Conservation (phyloP, 2,329 filamentous ascomycete species). For the Tympanopsis confertula region DNA sequence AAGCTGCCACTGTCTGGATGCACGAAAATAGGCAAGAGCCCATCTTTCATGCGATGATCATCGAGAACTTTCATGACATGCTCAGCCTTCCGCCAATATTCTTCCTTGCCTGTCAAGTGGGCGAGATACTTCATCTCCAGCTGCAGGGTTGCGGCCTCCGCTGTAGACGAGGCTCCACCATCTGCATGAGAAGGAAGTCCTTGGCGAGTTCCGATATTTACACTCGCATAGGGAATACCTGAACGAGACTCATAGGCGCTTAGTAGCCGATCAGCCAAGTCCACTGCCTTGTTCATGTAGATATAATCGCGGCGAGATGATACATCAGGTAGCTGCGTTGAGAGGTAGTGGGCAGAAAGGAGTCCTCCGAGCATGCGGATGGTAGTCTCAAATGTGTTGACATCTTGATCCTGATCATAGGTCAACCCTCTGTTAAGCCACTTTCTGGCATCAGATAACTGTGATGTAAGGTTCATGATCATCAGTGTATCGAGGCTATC, state of each 20-base stretch:
- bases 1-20: constrained; percentile 54
- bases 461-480: constrained; percentile 65
- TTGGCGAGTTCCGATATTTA: constrained; percentile 51
- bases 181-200: constrained; percentile 58
- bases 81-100: constrained; percentile 62
- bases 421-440: constrained; percentile 57
- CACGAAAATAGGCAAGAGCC: constrained; percentile 62
- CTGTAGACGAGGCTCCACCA: constrained; percentile 59
- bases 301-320: constrained; percentile 53
- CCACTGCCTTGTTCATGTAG: constrained; percentile 63
- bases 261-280: constrained; percentile 57
- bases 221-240: constrained; percentile 58
- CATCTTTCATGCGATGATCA: constrained; percentile 49
- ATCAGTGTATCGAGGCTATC: constrained; percentile 68
- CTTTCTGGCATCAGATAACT: constrained; percentile 54
- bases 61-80: constrained; percentile 63
- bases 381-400: constrained; percentile 68
- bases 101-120: constrained; percentile 58
- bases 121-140: constrained; percentile 70
- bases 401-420: constrained; percentile 62
- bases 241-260: constrained; percentile 59
- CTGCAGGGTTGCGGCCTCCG: constrained; percentile 60
- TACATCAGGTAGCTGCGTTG: constrained; percentile 48
- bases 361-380: constrained; percentile 69
- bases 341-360: constrained; percentile 64